Evolutionary conservation across 164 flowering plant genomes (phyloP).

Genomic region (Vitis riparia): DNA sequence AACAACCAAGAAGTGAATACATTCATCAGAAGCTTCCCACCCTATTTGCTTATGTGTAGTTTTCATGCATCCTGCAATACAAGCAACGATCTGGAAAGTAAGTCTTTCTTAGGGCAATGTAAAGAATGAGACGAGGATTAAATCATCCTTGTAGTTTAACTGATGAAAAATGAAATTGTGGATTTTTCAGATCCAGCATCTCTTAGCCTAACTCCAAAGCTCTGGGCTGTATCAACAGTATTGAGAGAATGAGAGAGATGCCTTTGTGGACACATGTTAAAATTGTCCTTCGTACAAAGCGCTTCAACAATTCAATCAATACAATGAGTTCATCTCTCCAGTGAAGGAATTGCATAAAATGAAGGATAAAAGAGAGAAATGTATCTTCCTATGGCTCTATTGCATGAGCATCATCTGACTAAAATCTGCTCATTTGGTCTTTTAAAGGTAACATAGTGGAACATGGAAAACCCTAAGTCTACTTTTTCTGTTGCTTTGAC

Average conservation of each 20-base stretch:
- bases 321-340: not conserved
- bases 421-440: not conserved
- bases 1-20: not conserved
- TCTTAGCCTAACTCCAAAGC: not conserved
- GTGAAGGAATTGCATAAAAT: not conserved
- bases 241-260: not conserved
- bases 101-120: not conserved
- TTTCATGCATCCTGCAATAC: not conserved
- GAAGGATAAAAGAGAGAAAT: conserved; percentile 1
- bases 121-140: not conserved
- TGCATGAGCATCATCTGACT: not conserved
- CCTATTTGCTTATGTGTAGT: not conserved
- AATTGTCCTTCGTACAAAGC: no score
- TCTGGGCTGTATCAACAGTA: not conserved
- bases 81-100: not conserved
- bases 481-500: not conserved
- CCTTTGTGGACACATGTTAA: no score
- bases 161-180: not conserved
- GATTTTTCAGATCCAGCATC: not conserved
- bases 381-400: not conserved
- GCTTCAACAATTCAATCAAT: no score
- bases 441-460: not conserved
- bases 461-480: not conserved
- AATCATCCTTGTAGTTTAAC: not conserved
- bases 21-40: not conserved